Base-by-base conservation (phyloP, 78 protist species). In the Planoprotostelium fungivorum region DNA sequence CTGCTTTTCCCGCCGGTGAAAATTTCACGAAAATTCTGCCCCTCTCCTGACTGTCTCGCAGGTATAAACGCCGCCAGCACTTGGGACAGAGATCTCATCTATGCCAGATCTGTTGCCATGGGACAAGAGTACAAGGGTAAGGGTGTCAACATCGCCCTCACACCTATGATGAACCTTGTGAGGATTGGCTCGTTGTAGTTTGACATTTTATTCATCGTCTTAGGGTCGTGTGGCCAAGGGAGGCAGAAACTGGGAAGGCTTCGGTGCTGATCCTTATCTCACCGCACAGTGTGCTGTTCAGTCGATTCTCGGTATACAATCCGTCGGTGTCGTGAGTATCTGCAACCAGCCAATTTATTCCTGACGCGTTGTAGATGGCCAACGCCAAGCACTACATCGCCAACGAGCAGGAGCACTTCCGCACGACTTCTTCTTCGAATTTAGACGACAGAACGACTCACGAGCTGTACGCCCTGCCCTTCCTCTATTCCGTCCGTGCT, bases 341-440 rank as follows among this genome's bases (percentile, higher is more conserved):
- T 51, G 16, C 73, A 51, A 51, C 73, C n/a, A n/a, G n/a, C n/a
- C n/a, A 51, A 5, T 51, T 5, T 51, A 51, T 25, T 25, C 5
- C 73, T 51, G 73, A 51, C 16, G n/a, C 73, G 73, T 51, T 51
- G 73, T 51, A 51, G 73, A 51, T 51, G 73, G 73, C 73, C 73
- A 51, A 51, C 73, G 73, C 73, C 73, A 51, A 51, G 73, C 73
- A 51, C 73, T 51, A 51, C 73, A 51, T 51, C 73, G 73, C 73
- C 73, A 51, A 51, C 73, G 73, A 51, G 73, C 73, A 51, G 73
- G 73, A 51, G 73, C 73, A 51, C 73, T 51, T 25, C 73, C 5
- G 73, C 5, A 51, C 73, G 5, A 51, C 73, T 25, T 51, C 73
- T 51, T 25, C 31, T 16, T 51, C 73, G 31, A 51, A 51, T 16